Evolutionary conservation across 139 green algal species (phyloP).

Genomic region (Penium margaritaceum): DNA sequence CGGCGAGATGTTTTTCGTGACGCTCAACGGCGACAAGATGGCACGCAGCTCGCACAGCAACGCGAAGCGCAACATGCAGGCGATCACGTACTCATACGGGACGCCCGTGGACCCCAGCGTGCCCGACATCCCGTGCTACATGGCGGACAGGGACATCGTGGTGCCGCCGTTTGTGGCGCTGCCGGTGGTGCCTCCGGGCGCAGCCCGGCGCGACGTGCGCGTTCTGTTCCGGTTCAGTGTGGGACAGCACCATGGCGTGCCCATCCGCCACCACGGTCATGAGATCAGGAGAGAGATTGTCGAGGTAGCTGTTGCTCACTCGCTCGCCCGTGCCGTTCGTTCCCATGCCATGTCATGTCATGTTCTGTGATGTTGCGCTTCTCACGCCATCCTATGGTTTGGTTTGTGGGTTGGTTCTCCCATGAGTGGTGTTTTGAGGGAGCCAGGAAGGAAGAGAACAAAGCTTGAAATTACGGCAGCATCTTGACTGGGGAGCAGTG

Average conservation of each 20-base stretch:
- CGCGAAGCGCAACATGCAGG: conserved; percentile 17
- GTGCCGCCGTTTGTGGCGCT: conserved; percentile 12
- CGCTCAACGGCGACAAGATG: background rate
- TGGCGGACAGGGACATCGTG: conserved; percentile 31
- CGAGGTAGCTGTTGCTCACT: conserved; percentile 12
- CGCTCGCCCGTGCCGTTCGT: too few species aligned
- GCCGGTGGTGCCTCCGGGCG: background rate
- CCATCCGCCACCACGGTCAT: conserved; percentile 28
- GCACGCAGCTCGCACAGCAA: conserved; percentile 3
- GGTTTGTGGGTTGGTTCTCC: too few species aligned
- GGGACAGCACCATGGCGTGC: conserved; percentile 28
- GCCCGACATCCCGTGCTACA: conserved; percentile 36
- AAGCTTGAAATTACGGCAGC: too few species aligned
- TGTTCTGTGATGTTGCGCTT: too few species aligned
- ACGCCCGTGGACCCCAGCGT: background rate
- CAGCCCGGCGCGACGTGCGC: background rate
- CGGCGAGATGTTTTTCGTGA: conserved; percentile 21
- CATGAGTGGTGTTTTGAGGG: too few species aligned
- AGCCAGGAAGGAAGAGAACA: too few species aligned
- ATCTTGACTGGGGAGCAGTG: too few species aligned
- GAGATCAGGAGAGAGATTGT: conserved; percentile 14
- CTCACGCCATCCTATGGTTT: too few species aligned
- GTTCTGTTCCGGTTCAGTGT: conserved; percentile 22
- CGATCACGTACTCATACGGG: conserved; percentile 27
- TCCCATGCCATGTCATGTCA: too few species aligned